Base-by-base conservation (phyloP, 495 filamentous ascomycete species). In the Aspergillus incahuasiensis region DNA sequence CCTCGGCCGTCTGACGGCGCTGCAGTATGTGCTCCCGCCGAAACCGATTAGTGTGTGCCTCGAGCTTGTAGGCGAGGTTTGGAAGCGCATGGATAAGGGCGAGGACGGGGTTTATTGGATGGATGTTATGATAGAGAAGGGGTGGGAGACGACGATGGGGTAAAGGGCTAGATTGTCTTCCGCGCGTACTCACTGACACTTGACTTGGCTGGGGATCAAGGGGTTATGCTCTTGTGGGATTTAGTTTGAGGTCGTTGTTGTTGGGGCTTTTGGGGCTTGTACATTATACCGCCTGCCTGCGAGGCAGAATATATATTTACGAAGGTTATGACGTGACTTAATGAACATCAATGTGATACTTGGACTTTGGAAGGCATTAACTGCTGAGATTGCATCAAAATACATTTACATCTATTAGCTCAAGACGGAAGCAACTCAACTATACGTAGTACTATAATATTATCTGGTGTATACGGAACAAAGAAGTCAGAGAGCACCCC, bases 131-230 rank as follows among this genome's bases (percentile, higher is more conserved):
- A 73, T 80, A 54, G 76, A 82, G 59, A 79, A 77, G 41, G 75
- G 76, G 15, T 82, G 79, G 79, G 73, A 80, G 62, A 82, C 80
- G 7, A 79, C 79, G 2, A 82, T 83, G 78, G 80, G 80, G 35
- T 67, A n/a, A n/a, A n/a, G n/a, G n/a, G n/a, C n/a, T n/a, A n/a
- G n/a, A n/a, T n/a, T n/a, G n/a, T n/a, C n/a, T n/a, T n/a, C n/a
- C n/a, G n/a, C n/a, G n/a, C n/a, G n/a, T n/a, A n/a, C n/a, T n/a
- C n/a, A n/a, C n/a, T n/a, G n/a, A n/a, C n/a, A n/a, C n/a, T n/a
- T n/a, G n/a, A n/a, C n/a, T n/a, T n/a, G n/a, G n/a, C n/a, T n/a
- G n/a, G n/a, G n/a, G n/a, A n/a, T n/a, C n/a, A n/a, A n/a, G n/a
- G n/a, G n/a, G n/a, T n/a, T n/a, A n/a, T n/a, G n/a, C n/a, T n/a